Evolutionary conservation across 139 green algal species (phyloP).

Genomic region (Micractinium sp.): DNA sequence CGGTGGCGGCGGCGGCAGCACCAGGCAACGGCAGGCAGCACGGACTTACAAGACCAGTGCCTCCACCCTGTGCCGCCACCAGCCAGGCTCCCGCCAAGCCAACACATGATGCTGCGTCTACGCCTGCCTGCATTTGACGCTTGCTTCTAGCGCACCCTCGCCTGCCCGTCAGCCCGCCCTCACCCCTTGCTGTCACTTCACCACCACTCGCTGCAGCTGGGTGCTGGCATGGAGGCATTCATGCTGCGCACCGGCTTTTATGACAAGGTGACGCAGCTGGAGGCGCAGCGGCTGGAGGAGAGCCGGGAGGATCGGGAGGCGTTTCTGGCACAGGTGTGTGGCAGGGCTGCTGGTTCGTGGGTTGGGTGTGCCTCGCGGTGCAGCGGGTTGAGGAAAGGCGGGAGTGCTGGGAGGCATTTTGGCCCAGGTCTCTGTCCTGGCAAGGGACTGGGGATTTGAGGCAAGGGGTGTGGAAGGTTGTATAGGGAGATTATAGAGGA

Average conservation of each 20-base stretch:
- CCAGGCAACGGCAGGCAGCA: neutral
- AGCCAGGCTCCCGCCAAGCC: neutral
- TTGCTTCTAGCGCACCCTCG: neutral
- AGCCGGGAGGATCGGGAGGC: conserved; percentile 53
- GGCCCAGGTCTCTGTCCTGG: no score
- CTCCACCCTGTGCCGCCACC: neutral
- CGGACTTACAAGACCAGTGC: neutral
- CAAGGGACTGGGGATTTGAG: no score
- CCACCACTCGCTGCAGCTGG: conserved; percentile 44
- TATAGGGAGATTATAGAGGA: no score
- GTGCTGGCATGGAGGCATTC: conserved; percentile 87
- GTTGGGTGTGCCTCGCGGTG: neutral
- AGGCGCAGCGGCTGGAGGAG: conserved; percentile 63
- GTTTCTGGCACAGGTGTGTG: conserved; percentile 34
- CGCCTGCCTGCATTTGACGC: neutral
- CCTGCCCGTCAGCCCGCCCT: neutral
- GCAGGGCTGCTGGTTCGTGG: neutral
- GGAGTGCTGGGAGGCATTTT: no score
- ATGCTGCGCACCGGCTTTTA: conserved; percentile 96
- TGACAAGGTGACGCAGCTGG: conserved; percentile 69
- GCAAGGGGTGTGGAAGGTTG: no score
- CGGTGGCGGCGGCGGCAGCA: no score
- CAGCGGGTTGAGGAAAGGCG: neutral
- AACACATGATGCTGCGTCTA: neutral
- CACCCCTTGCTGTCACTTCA: neutral